These are phyloP conservation scores for Solanum corneliomulleri DNA, from an alignment of 257 asterid species.

Conservation along the genomic window DNA sequence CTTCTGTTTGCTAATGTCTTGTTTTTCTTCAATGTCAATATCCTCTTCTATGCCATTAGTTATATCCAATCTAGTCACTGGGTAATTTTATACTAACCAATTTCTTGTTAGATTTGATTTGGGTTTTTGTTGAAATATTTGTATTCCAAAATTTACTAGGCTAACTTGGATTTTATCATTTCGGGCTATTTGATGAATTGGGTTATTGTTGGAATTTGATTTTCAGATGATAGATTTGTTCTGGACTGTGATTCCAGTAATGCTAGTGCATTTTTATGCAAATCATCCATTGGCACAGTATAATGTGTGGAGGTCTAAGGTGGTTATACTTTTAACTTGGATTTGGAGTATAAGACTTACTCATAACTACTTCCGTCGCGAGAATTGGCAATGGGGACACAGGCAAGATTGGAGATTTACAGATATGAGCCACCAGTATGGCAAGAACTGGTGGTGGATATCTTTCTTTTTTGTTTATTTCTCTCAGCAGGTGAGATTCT, in stretches of 20 bases:
- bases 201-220: not conserved
- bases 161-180: not conserved
- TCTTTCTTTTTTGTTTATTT: constrained; percentile 74
- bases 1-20: constrained; percentile 48
- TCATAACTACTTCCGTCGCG: constrained; percentile 93
- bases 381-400: constrained; percentile 88
- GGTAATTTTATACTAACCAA: constrained; percentile 23
- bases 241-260: constrained; percentile 84
- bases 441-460: constrained; percentile 85
- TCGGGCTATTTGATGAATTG: not conserved
- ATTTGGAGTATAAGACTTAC: constrained; percentile 75
- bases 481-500: constrained; percentile 63
- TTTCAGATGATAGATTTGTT: constrained; percentile 83
- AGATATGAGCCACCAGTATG: constrained; percentile 56
- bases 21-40: constrained; percentile 74
- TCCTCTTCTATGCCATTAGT: constrained; percentile 74
- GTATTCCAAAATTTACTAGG: not conserved
- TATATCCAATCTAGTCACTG: constrained; percentile 77
- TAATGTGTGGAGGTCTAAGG: constrained; percentile 50
- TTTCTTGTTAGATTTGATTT: not conserved
- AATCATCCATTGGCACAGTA: constrained; percentile 45
- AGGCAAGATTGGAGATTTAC: constrained; percentile 90
- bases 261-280: constrained; percentile 56
- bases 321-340: constrained; percentile 58
- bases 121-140: not conserved